Conservation (phyloP, 108 stramenopile species). For the Seminavis robusta region DNA sequence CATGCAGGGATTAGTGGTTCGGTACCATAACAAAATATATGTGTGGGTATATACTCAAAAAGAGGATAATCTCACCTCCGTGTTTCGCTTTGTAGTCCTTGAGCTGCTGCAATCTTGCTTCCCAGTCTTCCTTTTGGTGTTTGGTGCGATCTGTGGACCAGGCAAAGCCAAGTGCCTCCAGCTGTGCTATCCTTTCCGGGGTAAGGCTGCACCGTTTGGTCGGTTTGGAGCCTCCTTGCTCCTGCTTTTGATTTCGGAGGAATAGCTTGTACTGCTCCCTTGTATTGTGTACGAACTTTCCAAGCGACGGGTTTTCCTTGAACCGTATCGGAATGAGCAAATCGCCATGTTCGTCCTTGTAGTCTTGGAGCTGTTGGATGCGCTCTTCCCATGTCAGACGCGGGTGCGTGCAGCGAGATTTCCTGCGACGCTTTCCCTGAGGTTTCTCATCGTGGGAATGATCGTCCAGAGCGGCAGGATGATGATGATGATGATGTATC, state of each 20-base stretch:
- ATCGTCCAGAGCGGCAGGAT: no score
- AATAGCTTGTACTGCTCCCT: slow-evolving; percentile 35
- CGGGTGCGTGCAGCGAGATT: no score
- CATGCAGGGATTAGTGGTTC: no score
- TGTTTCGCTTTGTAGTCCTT: slow-evolving; percentile 19
- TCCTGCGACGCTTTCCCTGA: no score
- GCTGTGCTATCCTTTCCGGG: slow-evolving; percentile 37
- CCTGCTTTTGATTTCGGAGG: slow-evolving; percentile 17
- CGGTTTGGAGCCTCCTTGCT: slow-evolving; percentile 25
- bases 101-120: slow-evolving; percentile 10
- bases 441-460: no score
- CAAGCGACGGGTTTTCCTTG: slow-evolving; percentile 18
- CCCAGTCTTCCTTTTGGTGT: slow-evolving; percentile 23
- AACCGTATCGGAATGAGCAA: slow-evolving; percentile 36
- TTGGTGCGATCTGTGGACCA: slow-evolving; percentile 32
- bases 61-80: no score
- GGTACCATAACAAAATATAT: no score
- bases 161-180: slow-evolving; percentile 50
- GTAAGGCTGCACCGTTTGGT: slow-evolving; percentile 51
- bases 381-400: slow-evolving; percentile 49
- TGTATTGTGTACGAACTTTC: slow-evolving; percentile 34
- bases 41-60: no score
- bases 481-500: no score
- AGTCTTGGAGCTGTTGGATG: slow-evolving; percentile 14
- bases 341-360: slow-evolving; percentile 33